phyloP scores from a whole-genome alignment of 2,329 filamentous ascomycete species.

The Exophiala viscosa region DNA sequence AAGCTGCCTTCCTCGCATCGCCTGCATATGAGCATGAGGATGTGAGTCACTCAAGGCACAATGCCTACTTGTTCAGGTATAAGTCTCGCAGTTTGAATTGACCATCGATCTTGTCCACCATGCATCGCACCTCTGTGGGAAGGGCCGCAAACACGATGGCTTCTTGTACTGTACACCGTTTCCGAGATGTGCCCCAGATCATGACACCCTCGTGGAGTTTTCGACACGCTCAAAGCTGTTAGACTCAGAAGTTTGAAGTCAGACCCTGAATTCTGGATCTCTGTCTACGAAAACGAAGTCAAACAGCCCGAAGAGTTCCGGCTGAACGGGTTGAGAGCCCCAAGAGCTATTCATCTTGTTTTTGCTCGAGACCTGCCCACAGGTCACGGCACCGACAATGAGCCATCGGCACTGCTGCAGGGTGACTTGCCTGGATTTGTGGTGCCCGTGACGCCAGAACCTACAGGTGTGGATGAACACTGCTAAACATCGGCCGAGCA shows the following conservation, averaged over 20 bases:
- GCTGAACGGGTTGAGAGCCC: conserved; percentile 31
- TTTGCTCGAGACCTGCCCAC: conserved; percentile 17
- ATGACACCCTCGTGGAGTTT: conserved; percentile 13
- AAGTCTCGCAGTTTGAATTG: too few relatives aligned
- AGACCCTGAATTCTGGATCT: conserved; percentile 32
- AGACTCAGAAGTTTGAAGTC: conserved; percentile 30
- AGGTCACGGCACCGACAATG: neutral
- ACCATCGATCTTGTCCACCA: too few relatives aligned
- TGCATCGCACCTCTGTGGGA: too few relatives aligned
- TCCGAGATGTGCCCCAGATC: conserved; percentile 11
- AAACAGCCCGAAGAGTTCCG: conserved; percentile 29
- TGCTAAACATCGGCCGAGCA: conserved; percentile 4
- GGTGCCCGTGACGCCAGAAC: conserved; percentile 9
- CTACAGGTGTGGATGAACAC: too few relatives aligned
- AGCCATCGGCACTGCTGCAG: conserved; percentile 2
- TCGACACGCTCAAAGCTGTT: conserved; percentile 21
- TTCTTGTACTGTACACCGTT: neutral
- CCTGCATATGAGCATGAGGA: too few relatives aligned
- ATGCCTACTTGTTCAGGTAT: neutral
- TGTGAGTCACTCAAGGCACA: neutral
- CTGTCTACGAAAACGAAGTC: conserved; percentile 31
- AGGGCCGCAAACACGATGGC: too few relatives aligned
- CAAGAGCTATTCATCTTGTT: conserved; percentile 30
- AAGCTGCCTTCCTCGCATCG: too few relatives aligned
- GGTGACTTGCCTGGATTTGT: conserved; percentile 34